A percentile compares a stretch with the other conserved stretches of the same genome.
Evolutionary conservation across 2,329 filamentous ascomycete species (phyloP).

Genomic region (Alternaria brassicicola): DNA sequence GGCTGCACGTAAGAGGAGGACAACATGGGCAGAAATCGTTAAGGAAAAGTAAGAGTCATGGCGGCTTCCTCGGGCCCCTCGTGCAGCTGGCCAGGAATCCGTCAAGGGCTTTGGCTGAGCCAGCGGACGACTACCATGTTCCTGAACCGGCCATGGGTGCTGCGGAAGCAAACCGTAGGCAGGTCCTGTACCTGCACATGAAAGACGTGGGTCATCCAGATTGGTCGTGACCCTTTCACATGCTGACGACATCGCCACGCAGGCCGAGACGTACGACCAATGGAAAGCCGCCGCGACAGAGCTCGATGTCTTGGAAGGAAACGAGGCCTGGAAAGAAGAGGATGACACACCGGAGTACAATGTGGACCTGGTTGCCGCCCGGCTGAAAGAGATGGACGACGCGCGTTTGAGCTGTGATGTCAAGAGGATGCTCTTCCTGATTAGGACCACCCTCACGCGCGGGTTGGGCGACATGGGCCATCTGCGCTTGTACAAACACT

Average conservation of each 20-base stretch:
- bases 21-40: conserved; percentile 16
- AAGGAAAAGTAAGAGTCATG: conserved; percentile 39
- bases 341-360: conserved; percentile 73
- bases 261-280: conserved; percentile 72
- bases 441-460: conserved; percentile 79
- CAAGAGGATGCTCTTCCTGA: conserved; percentile 75
- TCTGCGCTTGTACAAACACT: conserved; percentile 79
- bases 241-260: conserved; percentile 29
- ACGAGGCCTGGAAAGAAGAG: conserved; percentile 80
- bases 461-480: conserved; percentile 88
- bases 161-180: conserved; percentile 52
- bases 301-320: conserved; percentile 79
- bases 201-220: conserved; percentile 61
- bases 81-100: conserved; percentile 46
- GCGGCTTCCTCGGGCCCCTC: conserved; percentile 44
- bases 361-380: conserved; percentile 68
- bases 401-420: conserved; percentile 75
- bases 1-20: conserved; percentile 32
- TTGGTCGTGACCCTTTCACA: conserved; percentile 29
- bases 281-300: conserved; percentile 79
- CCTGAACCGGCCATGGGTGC: conserved; percentile 11
- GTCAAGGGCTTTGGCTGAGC: conserved; percentile 28
- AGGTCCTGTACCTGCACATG: conserved; percentile 68
- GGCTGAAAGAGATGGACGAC: conserved; percentile 75
- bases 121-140: conserved; percentile 22